Percentiles rank a stretch among this genome's conserved stretches.
Conservation (phyloP, 176 grass and related monocot genomes). For the Saccharum officinarum region DNA sequence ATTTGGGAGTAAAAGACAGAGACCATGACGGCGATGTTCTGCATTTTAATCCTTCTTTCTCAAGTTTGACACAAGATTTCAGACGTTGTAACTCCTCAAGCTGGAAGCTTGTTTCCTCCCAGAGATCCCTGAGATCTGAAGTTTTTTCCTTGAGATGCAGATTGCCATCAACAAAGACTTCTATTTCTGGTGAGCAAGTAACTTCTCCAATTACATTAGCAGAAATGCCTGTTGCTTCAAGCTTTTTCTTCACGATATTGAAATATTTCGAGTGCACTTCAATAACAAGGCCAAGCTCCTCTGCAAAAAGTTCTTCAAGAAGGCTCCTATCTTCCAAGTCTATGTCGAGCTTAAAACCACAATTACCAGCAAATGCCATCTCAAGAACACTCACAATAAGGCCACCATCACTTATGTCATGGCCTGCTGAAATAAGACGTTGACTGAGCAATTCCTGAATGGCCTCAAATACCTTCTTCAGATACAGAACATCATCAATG, state of each 20-base stretch:
- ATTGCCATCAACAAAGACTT: slow-evolving; percentile 56
- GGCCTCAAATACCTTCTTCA: slow-evolving; percentile 65
- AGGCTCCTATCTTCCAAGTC: slow-evolving; percentile 45
- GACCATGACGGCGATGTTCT: slow-evolving; percentile 59
- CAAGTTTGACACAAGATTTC: slow-evolving; percentile 68
- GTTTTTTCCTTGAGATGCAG: slow-evolving; percentile 64
- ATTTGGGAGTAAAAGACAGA: slow-evolving; percentile 65
- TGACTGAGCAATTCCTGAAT: slow-evolving; percentile 73
- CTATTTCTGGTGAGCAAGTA: slow-evolving; percentile 45
- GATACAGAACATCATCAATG: slow-evolving; percentile 73
- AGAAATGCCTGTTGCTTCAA: slow-evolving; percentile 57
- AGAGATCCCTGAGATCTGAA: slow-evolving; percentile 66
- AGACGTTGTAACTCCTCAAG: slow-evolving; percentile 73
- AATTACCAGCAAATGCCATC: slow-evolving; percentile 93
- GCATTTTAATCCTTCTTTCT: slow-evolving; percentile 74
- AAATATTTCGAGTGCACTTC: slow-evolving; percentile 55
- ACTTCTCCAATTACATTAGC: slow-evolving; percentile 69
- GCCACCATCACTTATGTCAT: slow-evolving; percentile 89
- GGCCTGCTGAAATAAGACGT: slow-evolving; percentile 64
- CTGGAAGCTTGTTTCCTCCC: slow-evolving; percentile 90
- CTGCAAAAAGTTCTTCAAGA: slow-evolving; percentile 68
- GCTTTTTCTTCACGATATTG: slow-evolving; percentile 52
- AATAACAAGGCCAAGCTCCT: slow-evolving; percentile 84
- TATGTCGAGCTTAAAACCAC: slow-evolving; percentile 64
- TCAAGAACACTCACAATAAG: slow-evolving; percentile 71